A percentile compares a stretch with the other conserved stretches of the same genome.
Evolutionary conservation across 73 alveolate species (phyloP).

Genomic region (Symbiodinium pilosum): DNA sequence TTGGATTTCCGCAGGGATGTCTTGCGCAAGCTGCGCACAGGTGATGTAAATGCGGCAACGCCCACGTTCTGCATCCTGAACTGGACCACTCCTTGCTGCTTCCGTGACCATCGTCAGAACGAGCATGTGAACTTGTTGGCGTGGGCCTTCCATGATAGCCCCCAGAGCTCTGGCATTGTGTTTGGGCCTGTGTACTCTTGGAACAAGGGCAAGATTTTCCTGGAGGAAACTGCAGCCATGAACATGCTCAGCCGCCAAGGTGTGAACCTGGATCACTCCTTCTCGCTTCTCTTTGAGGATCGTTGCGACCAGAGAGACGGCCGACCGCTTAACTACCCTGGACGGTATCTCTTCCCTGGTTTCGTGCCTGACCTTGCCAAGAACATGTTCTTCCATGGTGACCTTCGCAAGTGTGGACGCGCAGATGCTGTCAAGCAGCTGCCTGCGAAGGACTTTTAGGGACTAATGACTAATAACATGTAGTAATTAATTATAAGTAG

Average conservation of each 20-base stretch:
- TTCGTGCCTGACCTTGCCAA: not conserved
- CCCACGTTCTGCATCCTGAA: not conserved
- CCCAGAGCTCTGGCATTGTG: not conserved
- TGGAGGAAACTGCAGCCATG: not conserved
- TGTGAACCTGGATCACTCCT: not conserved
- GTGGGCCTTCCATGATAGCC: not conserved
- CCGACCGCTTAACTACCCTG: constrained; percentile 5
- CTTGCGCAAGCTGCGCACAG: not conserved
- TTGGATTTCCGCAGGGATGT: not conserved
- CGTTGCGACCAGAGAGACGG: not conserved
- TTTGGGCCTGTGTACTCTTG: not conserved
- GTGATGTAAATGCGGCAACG: too few relatives aligned
- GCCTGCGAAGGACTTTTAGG: not conserved
- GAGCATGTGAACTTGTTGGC: not conserved
- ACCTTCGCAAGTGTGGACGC: not conserved
- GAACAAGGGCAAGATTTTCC: not conserved
- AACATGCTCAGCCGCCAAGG: not conserved
- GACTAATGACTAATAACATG: too few relatives aligned
- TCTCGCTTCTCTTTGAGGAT: not conserved
- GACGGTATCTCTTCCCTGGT: not conserved
- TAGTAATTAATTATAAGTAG: too few relatives aligned
- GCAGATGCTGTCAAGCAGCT: not conserved
- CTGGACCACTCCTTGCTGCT: not conserved
- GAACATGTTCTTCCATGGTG: not conserved
- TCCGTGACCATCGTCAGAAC: not conserved